Evolutionary conservation across 2,329 filamentous ascomycete species (phyloP), one percentile per base, ranked within the genome.

Genomic region (Talaromyces rugulosus): DNA sequence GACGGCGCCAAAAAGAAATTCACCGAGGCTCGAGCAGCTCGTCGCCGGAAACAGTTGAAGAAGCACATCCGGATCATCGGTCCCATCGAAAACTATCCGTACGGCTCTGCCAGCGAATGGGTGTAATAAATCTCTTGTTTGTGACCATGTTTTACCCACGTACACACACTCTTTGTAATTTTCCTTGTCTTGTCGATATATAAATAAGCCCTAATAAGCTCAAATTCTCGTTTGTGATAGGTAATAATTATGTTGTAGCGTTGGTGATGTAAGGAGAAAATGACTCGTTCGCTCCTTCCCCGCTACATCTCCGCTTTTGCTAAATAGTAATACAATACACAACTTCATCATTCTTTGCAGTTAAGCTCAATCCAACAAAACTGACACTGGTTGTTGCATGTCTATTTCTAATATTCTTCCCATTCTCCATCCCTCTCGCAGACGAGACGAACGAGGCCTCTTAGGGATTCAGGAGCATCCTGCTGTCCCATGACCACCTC

Each of bases 31-130:
- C 70, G 72, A 28, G 71, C 74, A 14, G 73, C 78, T 58, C 74
- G 73, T 33, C 67, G 75, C 28, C 70, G 74, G 36, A 71, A 71
- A 58, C 69, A 71, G 56, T 59, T 80, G 59, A 79, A 79, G 66
- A 70, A 75, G 23, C 73, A 75, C 56, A 80, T 79, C 54, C 74
- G 71, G 53, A 31, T 79, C 28, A 68, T 79, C 34, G 75, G 77
- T 4, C 75, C 75, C 12, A 69, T 74, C 6, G 73, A 75, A 12
- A 54, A 31, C 33, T 62, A 62, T 56, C 57, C 56, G 28, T 57
- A 59, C 36, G 61, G 61, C 4, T 56, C 31, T 42, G 28, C 55
- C 18, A 33, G 40, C 33, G 56, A 56, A 5, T 59, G 61, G 52
- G 42, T 62, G 50, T 62, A 53, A 14, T 28, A 7, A 27, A 27